phyloP scores from a whole-genome alignment of 768 basidiomycete genomes.

The Kwoniella heveanensis region DNA sequence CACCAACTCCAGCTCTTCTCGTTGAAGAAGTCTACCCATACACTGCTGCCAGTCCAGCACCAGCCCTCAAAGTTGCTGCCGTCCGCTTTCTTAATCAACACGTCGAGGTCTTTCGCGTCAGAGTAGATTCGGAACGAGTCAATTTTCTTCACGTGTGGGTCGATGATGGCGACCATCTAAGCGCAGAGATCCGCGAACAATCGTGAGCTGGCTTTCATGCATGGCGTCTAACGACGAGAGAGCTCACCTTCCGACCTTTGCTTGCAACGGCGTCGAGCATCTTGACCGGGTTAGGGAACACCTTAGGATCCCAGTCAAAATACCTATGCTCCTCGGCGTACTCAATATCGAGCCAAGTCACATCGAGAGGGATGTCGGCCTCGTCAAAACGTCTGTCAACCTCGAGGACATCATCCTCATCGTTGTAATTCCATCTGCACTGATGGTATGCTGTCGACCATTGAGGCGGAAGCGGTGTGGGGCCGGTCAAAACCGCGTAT shows the following conservation, averaged over 20 bases:
- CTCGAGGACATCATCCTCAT: constrained; percentile 78
- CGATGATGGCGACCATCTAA: constrained; percentile 96
- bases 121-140: constrained; percentile 79
- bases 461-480: constrained; percentile 80
- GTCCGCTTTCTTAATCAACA: constrained; percentile 79
- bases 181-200: background rate
- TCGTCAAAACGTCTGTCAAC: constrained; percentile 90
- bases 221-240: background rate
- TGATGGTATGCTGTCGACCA: constrained; percentile 96
- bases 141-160: constrained; percentile 90
- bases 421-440: constrained; percentile 97
- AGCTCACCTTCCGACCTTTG: constrained; percentile 74
- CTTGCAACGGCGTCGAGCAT: constrained; percentile 90
- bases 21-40: constrained; percentile 98
- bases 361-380: constrained; percentile 91
- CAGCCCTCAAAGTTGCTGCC: constrained; percentile 85
- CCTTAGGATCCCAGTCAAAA: constrained; percentile 92
- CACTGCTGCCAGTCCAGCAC: constrained; percentile 97
- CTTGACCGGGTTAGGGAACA: constrained; percentile 89
- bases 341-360: constrained; percentile 97
- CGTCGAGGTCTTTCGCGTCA: constrained; percentile 74
- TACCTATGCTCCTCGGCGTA: constrained; percentile 92
- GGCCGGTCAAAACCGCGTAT: constrained; percentile 81
- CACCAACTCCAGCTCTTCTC: constrained; percentile 88
- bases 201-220: background rate